phyloP scores from a whole-genome alignment of 495 filamentous ascomycete genomes.

The Penicillium mononematosum region DNA sequence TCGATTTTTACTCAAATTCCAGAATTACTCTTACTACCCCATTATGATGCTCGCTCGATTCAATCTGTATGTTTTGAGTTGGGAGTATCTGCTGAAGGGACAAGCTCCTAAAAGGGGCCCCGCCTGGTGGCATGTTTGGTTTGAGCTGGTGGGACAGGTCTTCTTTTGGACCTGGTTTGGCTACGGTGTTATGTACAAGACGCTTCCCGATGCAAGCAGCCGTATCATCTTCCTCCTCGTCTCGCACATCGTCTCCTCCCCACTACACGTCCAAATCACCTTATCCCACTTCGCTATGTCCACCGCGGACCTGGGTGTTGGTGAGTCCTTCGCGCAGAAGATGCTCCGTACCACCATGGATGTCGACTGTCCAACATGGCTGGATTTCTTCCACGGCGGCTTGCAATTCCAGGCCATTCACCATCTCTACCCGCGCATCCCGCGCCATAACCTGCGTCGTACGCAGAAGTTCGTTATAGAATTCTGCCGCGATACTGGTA shows the following conservation, averaged over 20 bases:
- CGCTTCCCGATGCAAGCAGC: constrained; percentile 66
- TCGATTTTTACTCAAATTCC: constrained; percentile 67
- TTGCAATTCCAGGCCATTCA: constrained; percentile 97
- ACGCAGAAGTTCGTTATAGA: constrained; percentile 81
- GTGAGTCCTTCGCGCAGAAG: constrained; percentile 91
- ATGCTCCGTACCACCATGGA: constrained; percentile 99
- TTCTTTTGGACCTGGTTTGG: constrained; percentile 97
- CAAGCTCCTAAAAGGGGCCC: constrained; percentile 77
- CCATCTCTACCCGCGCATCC: constrained; percentile 91
- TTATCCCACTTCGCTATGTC: constrained; percentile 97
- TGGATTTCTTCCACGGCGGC: constrained; percentile 95
- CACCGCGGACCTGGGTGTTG: constrained; percentile 80
- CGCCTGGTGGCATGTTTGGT: constrained; percentile 85
- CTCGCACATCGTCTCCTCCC: constrained; percentile 83
- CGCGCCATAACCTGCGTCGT: constrained; percentile 84
- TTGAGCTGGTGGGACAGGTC: constrained; percentile 76
- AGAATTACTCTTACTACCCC: constrained; percentile 86
- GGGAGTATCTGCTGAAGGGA: constrained; percentile 73
- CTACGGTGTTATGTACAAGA: constrained; percentile 76
- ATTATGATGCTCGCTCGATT: constrained; percentile 84
- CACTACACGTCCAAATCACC: constrained; percentile 93
- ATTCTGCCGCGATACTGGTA: constrained; percentile 87
- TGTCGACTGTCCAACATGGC: constrained; percentile 90
- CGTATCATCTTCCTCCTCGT: constrained; percentile 77
- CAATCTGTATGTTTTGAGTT: constrained; percentile 85